Percentiles rank a stretch among this genome's conserved stretches.
These are phyloP conservation scores for Aspergillaceae sp. DNA, from an alignment of 2,329 filamentous ascomycete species.

Conservation along the genomic window DNA sequence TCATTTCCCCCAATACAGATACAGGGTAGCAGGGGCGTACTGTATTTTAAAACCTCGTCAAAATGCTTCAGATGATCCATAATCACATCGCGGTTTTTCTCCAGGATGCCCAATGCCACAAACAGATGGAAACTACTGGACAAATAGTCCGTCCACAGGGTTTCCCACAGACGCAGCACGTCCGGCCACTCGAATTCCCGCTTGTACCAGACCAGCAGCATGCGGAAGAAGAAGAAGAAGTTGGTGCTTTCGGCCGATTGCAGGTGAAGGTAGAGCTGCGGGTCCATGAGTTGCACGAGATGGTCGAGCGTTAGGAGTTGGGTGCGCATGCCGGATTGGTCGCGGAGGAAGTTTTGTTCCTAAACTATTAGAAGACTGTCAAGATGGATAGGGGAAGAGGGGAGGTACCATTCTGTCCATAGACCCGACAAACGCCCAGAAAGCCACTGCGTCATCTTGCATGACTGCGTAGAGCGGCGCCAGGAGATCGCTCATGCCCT, in stretches of 20 bases:
- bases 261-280: constrained; percentile 83
- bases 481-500: constrained; percentile 96
- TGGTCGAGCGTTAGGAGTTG: constrained; percentile 89
- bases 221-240: constrained; percentile 99
- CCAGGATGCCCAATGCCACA: constrained; percentile 82
- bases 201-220: constrained; percentile 98
- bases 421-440: constrained; percentile 92
- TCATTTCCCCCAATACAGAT: no score
- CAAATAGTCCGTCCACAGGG: constrained; percentile 85
- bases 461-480: constrained; percentile 94
- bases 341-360: constrained; percentile 89
- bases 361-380: constrained; percentile 14
- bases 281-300: constrained; percentile 93
- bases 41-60: constrained; percentile 94
- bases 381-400: neutral
- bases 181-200: constrained; percentile 89
- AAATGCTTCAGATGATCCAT: constrained; percentile 91
- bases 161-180: constrained; percentile 81
- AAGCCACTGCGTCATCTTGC: constrained; percentile 93
- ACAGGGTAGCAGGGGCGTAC: constrained; percentile 40
- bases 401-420: constrained; percentile 77
- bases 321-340: constrained; percentile 90
- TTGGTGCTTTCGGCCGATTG: constrained; percentile 90
- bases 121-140: constrained; percentile 91
- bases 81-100: constrained; percentile 93